A percentile compares a stretch with the other conserved stretches of the same genome.
Conservation (phyloP, 1,284 basidiomycete genomes). For the Austroboletus novae-zelandiae region DNA sequence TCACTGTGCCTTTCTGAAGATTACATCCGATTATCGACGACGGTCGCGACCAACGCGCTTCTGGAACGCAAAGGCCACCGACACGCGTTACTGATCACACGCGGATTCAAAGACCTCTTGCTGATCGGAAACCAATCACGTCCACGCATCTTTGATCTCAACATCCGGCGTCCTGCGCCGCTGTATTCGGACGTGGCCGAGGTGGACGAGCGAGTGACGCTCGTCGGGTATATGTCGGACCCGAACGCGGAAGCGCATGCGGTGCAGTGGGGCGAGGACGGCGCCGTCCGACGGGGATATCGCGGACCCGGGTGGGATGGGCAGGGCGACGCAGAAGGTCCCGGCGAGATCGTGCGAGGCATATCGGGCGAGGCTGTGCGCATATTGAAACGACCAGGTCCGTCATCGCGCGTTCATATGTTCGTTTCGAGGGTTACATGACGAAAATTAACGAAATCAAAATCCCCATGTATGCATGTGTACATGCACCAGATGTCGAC, state of each 20-base stretch:
- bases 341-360: slow-evolving; percentile 77
- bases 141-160: slow-evolving; percentile 86
- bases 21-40: slow-evolving; percentile 91
- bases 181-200: slow-evolving; percentile 84
- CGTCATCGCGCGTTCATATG: neutral
- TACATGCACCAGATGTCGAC: slow-evolving; percentile 43
- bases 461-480: neutral
- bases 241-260: slow-evolving; percentile 76
- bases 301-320: slow-evolving; percentile 73
- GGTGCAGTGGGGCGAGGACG: slow-evolving; percentile 70
- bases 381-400: slow-evolving; percentile 74
- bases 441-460: neutral
- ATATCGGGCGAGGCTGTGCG: slow-evolving; percentile 91
- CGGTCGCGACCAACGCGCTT: slow-evolving; percentile 95
- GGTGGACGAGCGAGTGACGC: slow-evolving; percentile 92
- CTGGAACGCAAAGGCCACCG: slow-evolving; percentile 92
- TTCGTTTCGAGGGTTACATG: neutral
- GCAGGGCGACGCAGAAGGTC: slow-evolving; percentile 64
- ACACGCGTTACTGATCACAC: slow-evolving; percentile 90
- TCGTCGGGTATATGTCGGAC: slow-evolving; percentile 91
- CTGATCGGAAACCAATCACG: slow-evolving; percentile 92
- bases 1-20: slow-evolving; percentile 47
- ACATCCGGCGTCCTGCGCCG: slow-evolving; percentile 76
- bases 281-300: slow-evolving; percentile 67
- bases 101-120: slow-evolving; percentile 89